Conservation (phyloP, 2,329 filamentous ascomycete species). For the Sordariomycetes sp. region DNA sequence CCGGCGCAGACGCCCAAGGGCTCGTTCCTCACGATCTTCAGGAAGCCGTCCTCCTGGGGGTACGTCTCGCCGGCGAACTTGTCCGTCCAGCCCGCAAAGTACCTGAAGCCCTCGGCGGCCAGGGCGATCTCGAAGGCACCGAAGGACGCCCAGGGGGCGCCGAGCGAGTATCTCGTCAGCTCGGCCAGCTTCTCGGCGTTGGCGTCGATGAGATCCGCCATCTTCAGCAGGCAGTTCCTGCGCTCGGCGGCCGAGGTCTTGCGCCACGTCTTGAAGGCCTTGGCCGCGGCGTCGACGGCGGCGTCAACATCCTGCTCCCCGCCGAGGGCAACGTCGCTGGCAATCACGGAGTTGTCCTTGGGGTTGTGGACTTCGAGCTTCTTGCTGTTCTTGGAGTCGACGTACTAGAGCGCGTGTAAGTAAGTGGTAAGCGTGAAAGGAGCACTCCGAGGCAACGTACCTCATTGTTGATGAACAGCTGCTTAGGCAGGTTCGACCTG, state of each 20-base stretch:
- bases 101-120: slow-evolving; percentile 9
- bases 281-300: slow-evolving; percentile 33
- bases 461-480: slow-evolving; percentile 28
- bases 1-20: slow-evolving; percentile 18
- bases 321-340: slow-evolving; percentile 36
- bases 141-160: slow-evolving; percentile 32
- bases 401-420: slow-evolving; percentile 16
- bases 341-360: slow-evolving; percentile 35
- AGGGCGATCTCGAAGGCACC: slow-evolving; percentile 30
- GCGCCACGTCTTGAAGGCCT: slow-evolving; percentile 34
- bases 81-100: slow-evolving; percentile 25
- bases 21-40: slow-evolving; percentile 26
- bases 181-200: slow-evolving; percentile 22
- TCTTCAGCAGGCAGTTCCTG: slow-evolving; percentile 28
- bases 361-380: slow-evolving; percentile 40
- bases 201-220: slow-evolving; percentile 31
- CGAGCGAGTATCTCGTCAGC: slow-evolving; percentile 34
- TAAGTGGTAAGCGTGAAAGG: no score
- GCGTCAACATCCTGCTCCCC: slow-evolving; percentile 34
- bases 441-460: no score
- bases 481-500: slow-evolving; percentile 22
- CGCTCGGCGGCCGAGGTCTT: slow-evolving; percentile 24
- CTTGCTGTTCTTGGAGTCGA: slow-evolving; percentile 30
- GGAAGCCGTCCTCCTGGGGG: slow-evolving; percentile 35
- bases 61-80: slow-evolving; percentile 26